These are phyloP conservation scores for Xylaria multiplex DNA, from an alignment of 2,329 filamentous ascomycete species.

Conservation along the genomic window DNA sequence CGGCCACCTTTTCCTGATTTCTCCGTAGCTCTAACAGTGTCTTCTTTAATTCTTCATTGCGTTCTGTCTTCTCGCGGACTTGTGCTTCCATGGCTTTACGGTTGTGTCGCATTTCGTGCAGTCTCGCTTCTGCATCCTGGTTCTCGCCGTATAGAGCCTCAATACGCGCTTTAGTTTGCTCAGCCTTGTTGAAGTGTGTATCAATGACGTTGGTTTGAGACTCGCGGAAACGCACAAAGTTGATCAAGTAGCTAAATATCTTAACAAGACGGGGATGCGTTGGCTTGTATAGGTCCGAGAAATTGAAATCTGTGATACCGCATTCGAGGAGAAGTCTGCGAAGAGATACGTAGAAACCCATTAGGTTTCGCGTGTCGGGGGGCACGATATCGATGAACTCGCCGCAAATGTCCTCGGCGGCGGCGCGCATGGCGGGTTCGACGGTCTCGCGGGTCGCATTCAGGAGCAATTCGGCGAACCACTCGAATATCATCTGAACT, in stretches of 20 bases:
- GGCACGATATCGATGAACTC: conserved; percentile 87
- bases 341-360: conserved; percentile 93
- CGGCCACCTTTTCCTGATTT: conserved; percentile 83
- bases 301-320: conserved; percentile 92
- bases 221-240: conserved; percentile 97
- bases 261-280: conserved; percentile 90
- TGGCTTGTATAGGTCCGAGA: conserved; percentile 89
- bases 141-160: conserved; percentile 88
- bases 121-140: conserved; percentile 81
- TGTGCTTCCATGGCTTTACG: conserved; percentile 82
- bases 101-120: conserved; percentile 84
- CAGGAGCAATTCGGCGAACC: conserved; percentile 93
- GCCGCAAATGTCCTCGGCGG: conserved; percentile 85
- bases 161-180: conserved; percentile 86
- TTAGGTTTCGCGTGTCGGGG: conserved; percentile 87
- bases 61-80: conserved; percentile 83
- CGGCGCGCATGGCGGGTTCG: conserved; percentile 93
- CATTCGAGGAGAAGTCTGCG: conserved; percentile 84
- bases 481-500: conserved; percentile 97
- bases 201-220: conserved; percentile 90
- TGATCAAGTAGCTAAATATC: conserved; percentile 98
- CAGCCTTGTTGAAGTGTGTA: conserved; percentile 90
- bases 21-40: conserved; percentile 81
- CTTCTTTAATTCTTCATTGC: conserved; percentile 88
- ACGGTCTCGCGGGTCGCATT: conserved; percentile 93